Evolutionary conservation across 2,329 filamentous ascomycete species (phyloP), one percentile per base, ranked within the genome.

Genomic region (Diaporthe citrichinensis): DNA sequence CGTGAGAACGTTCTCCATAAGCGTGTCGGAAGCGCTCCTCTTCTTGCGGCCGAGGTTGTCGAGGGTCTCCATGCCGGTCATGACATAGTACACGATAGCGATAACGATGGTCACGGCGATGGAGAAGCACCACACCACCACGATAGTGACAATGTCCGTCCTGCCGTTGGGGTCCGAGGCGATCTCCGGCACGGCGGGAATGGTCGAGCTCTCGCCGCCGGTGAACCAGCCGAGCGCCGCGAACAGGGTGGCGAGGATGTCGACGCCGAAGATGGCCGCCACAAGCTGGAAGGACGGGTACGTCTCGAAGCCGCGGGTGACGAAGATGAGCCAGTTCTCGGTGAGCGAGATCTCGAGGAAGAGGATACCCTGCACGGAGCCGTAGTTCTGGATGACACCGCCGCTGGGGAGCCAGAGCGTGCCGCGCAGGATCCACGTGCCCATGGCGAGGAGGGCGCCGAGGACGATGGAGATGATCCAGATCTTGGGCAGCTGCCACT

Each of bases 401-500:
- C 93, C 93, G 83, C 90, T 91, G 76, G 87, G 85, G 36, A 94
- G 85, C 89, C 91, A 95, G 81, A 95, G 85, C 65, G 93, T 89
- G 73, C 90, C 93, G 81, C 93, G 93, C 78, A 94, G 86, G 81
- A 95, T 87, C 93, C 93, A 95, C 80, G 93, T 95, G 76, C 87
- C 93, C 58, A 90, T 82, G 73, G 93, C 93, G 58, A 95, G 92
- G 55, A 94, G 85, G 51, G 90, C 78, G 84, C 93, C 93, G 71
- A 95, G 90, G 76, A 93, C 86, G 79, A 93, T 87, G 77, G 90
- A 92, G 81, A 95, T 94, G 79, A 95, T 89, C 93, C 93, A 95
- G 82, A 95, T 95, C 89, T 95, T 95, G 78, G 93, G 93, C 78
- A 95, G 84, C 86, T 95, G 93, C 93, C 93, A 95, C 84, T 95